These are phyloP conservation scores for Botrytis porri DNA, from an alignment of 2,329 filamentous ascomycete species.

Conservation along the genomic window DNA sequence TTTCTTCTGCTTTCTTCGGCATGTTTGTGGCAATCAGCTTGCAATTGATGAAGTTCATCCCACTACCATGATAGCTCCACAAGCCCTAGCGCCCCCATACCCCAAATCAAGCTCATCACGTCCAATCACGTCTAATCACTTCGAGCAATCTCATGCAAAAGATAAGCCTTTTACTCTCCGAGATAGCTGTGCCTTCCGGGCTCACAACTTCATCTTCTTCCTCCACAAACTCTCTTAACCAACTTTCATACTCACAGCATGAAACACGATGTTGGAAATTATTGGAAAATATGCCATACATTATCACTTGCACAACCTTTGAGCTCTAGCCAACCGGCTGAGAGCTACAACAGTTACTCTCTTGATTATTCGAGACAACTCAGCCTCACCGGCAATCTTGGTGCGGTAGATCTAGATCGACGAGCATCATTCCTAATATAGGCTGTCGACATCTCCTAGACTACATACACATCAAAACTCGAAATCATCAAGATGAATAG, in stretches of 20 bases:
- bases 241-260: background rate
- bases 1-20: background rate
- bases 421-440: background rate
- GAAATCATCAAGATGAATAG: constrained; percentile 1
- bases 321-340: background rate
- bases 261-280: constrained; percentile 4
- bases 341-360: background rate
- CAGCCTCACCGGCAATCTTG: constrained; percentile 7
- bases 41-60: background rate
- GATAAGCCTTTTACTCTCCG: constrained; percentile 11
- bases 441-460: background rate
- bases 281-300: background rate
- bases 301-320: constrained; percentile 1
- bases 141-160: constrained; percentile 9
- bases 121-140: constrained; percentile 6
- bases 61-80: background rate
- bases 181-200: constrained; percentile 13
- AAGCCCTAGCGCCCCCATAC: constrained; percentile 16
- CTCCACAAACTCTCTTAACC: background rate
- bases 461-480: background rate
- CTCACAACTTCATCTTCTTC: background rate
- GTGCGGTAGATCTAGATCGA: background rate
- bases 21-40: background rate
- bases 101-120: constrained; percentile 3
- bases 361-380: background rate